Base-by-base conservation (phyloP, 305 asterid species). In the Caryopteris hybrid region DNA sequence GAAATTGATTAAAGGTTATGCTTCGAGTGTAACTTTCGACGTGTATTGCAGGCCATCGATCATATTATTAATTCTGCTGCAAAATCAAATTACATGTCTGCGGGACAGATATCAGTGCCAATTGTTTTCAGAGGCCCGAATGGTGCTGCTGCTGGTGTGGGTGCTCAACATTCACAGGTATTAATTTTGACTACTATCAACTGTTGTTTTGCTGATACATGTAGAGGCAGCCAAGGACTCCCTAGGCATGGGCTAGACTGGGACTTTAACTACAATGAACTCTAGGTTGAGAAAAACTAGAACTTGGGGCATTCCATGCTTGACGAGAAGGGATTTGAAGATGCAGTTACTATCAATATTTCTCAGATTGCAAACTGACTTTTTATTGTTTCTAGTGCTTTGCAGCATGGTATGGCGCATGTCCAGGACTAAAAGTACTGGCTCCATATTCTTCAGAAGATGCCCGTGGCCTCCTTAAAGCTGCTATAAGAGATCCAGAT, bases 111-210 rank as follows among this genome's bases (percentile, higher is more conserved):
- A 73, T 78, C 90, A 13, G 97, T 93, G 61, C 95, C 98, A 57
- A 86, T 88, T 55, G 98, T 93, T 63, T 90, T 90, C 78, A 81
- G 98, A 84, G 97, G 97, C 22, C 98, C 98, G 23, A 93, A 93
- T 82, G 98, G 98, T 51, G 96, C 94, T 47, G 98, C 98, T 66
- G 89, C 97, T 75, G 96, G 97, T 46, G 99, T 93, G 43, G 97
- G 94, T 64, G 98, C 99, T 54, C 96, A 93, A 76, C 99, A 93
- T 78, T 93, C 99, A 29, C 97, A 93, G 88, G 97, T 93, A 83
- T 61, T 52, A 48, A 62, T 66, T 56, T 67, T 55, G 41, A 63
- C 47, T 56, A 3, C 22, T 23, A 12, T 45, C 23, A 16, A 12
- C 42, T 41, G 46, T 8, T 2, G 66, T 23, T 79, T 65, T 65